Evolutionary conservation across 805 yeast genomes (phyloP), one percentile per base, ranked within the genome.

Genomic region (Cyberlindnera lachancei): DNA sequence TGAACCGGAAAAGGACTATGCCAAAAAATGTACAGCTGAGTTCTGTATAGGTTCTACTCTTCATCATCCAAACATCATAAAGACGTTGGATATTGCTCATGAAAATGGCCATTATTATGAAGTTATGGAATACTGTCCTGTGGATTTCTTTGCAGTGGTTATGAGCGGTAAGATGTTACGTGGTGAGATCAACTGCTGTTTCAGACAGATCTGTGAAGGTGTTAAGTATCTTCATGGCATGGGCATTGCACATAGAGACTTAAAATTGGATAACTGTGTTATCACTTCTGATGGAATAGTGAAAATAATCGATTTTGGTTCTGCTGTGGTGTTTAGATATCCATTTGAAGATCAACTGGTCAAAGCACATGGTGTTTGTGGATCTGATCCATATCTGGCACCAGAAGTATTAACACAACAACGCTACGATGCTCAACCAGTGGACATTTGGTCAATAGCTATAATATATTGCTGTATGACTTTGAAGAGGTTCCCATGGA

Each of bases 401-500:
- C 94, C 94, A 1, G 94, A 83, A 56, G 88, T 81, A 13, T 61
- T 69, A 3, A 53, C 52, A 27, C 68, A 68, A 19, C 30, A 29
- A 9, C 38, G 36, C 9, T 83, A 81, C 52, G 86, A 83, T 53
- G 88, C 94, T 9, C 77, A 76, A 52, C 73, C 73, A 23, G 87
- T 80, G 18, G 94, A 83, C 58, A 69, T 83, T 20, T 83, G 94
- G 94, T 81, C 92, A 6, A 64, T 81, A 29, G 94, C 85, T 15
- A 83, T 83, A 22, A 83, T 83, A 18, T 83, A 78, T 51, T 83
- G 94, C 57, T 83, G 94, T 59, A 82, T 83, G 90, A 79, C 85
- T 43, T 62, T 83, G 38, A 78, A 82, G 57, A 69, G 88, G 50
- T 83, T 83, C 52, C 94, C 94, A 3, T 83, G 94, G 94, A 83